Evolutionary conservation across 345 rosid genomes (phyloP).

Genomic region (Draba incana): DNA sequence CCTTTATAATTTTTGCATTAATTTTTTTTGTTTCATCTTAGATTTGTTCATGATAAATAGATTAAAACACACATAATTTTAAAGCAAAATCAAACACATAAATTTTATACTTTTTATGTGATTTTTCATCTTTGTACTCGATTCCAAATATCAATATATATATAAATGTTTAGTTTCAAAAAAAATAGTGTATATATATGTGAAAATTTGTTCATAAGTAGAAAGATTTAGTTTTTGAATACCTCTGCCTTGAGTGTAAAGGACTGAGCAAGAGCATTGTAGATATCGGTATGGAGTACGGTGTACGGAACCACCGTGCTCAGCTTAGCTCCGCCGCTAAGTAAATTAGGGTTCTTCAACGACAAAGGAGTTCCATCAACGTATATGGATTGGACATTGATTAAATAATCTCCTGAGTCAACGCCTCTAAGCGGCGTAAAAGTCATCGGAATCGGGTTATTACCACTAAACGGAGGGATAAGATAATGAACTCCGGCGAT

Average conservation of each 20-base stretch:
- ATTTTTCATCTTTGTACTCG: too few relatives aligned
- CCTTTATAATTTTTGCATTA: too few relatives aligned
- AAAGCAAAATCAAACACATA: too few relatives aligned
- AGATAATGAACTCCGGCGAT: constrained; percentile 42
- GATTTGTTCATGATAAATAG: too few relatives aligned
- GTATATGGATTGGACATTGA: constrained; percentile 24
- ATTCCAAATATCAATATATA: not conserved
- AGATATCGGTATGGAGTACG: constrained; percentile 21
- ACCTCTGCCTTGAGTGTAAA: constrained; percentile 33
- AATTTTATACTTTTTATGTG: too few relatives aligned
- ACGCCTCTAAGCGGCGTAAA: constrained; percentile 34
- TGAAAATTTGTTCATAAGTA: too few relatives aligned
- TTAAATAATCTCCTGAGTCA: constrained; percentile 39
- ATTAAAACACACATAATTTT: too few relatives aligned
- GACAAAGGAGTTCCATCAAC: constrained; percentile 12
- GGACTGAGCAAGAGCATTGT: constrained; percentile 27
- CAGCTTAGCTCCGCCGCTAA: constrained; percentile 16
- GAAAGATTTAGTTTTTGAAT: not conserved
- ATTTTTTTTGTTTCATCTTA: too few relatives aligned
- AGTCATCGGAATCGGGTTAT: constrained; percentile 34
- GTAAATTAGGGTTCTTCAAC: not conserved
- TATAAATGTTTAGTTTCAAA: too few relatives aligned
- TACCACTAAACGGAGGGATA: constrained; percentile 34
- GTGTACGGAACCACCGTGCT: constrained; percentile 41
- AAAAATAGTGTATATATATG: too few relatives aligned